Percentiles rank a stretch among this genome's conserved stretches.
phyloP scores from a whole-genome alignment of 768 basidiomycete species.

The Pilatotrama ljubarskyi region DNA sequence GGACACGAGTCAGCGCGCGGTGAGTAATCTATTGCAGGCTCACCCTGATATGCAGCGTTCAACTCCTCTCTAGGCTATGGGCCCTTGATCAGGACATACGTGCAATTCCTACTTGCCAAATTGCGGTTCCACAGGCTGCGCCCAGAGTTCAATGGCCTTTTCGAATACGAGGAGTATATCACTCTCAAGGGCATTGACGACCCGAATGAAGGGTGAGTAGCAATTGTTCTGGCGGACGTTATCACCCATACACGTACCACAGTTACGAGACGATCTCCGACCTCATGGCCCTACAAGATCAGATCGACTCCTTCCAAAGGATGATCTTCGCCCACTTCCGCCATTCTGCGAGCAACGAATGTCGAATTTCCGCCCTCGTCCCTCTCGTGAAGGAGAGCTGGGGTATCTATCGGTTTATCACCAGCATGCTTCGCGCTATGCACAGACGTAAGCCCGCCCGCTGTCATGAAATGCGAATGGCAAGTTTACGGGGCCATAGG shows the following conservation, averaged over 20 bases:
- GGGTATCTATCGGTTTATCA: constrained; percentile 98
- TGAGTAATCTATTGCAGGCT: constrained; percentile 29
- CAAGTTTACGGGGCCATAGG: constrained; percentile 47
- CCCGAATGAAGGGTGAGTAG: constrained; percentile 93
- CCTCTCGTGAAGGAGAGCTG: constrained; percentile 99
- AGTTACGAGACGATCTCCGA: constrained; percentile 98
- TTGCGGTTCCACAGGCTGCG: constrained; percentile 93
- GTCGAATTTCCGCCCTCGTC: constrained; percentile 92
- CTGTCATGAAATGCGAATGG: neutral
- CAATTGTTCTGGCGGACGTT: neutral
- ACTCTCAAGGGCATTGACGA: constrained; percentile 97
- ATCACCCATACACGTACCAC: constrained; percentile 4
- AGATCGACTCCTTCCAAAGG: constrained; percentile 98
- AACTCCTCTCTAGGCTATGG: constrained; percentile 69
- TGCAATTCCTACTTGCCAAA: constrained; percentile 93
- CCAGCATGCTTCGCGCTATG: constrained; percentile 98
- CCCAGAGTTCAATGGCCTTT: constrained; percentile 97
- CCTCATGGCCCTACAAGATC: constrained; percentile 96
- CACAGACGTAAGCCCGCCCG: constrained; percentile 67
- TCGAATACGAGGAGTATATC: constrained; percentile 99
- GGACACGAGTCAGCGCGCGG: constrained; percentile 78
- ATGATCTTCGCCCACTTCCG: constrained; percentile 95
- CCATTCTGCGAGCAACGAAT: constrained; percentile 92
- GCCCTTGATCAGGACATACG: constrained; percentile 91
- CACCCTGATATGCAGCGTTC: neutral